Base-by-base conservation (phyloP, 2,329 filamentous ascomycete genomes). In the Aschersonia sp. region DNA sequence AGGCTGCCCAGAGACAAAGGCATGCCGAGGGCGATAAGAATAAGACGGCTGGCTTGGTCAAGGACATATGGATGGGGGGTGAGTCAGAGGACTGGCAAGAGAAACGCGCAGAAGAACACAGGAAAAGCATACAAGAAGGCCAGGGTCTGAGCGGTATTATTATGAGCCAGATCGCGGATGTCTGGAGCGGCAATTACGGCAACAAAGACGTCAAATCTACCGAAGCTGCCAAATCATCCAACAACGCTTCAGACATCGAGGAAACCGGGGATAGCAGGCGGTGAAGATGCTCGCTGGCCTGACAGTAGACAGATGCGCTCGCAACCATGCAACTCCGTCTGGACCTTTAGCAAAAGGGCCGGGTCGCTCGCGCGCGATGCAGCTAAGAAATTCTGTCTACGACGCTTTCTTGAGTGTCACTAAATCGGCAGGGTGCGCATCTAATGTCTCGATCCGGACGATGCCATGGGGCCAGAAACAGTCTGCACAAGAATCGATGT, bases 11-110 rank as follows among this genome's bases (percentile, higher is more conserved):
- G 40, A 57, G 56, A 45, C 57, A 56, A 45, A 51, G 47, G 14
- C 53, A 59, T 49, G 48, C 54, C 29, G 56, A 57, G 30, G 58
- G 60, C 37, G 57, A 63, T 49, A 59, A 65, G 55, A 59, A 58
- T 43, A 56, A 59, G 30, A 50, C 59, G 32, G 58, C 57, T 9
- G 54, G 61, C 48, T 45, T 61, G 45, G 58, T 76, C 47, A 63
- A 71, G 52, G 67, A 67, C 52, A 59, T 79, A 12, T 81, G 77
- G 78, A 74, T 78, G 70, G 78, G 77, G 35, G 68, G 67, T 39
- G 75, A 78, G 58, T 60, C 61, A n/a, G 67, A 70, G 43, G 68
- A 73, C 53, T 79, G 76, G 76, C 66, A 68, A 57, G 61, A 69
- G 61, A 70, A 71, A 66, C 65, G 75, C 51, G 63, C 68, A 4